Evolutionary conservation across 1,139 yeast species (phyloP).

Genomic region (Hansenula anomala): DNA sequence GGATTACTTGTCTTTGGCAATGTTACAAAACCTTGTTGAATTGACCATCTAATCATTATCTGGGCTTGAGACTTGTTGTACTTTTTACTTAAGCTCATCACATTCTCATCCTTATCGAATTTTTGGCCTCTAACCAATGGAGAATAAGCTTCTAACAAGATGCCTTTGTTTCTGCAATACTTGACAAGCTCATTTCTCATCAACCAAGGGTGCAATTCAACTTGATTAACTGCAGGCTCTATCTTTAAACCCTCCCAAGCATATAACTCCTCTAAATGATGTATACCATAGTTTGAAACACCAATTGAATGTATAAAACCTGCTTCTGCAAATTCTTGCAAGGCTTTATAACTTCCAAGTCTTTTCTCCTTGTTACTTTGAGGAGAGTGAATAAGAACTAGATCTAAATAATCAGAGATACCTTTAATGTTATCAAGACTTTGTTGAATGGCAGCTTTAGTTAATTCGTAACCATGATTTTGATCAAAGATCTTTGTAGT

Average conservation of each 20-base stretch:
- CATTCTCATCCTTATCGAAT: slow-evolving; percentile 40
- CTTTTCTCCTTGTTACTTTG: slow-evolving; percentile 44
- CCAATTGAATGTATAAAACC: slow-evolving; percentile 58
- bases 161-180: slow-evolving; percentile 45
- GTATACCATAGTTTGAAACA: slow-evolving; percentile 64
- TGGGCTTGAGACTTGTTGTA: slow-evolving; percentile 35
- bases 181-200: slow-evolving; percentile 58
- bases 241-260: slow-evolving; percentile 45
- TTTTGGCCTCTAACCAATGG: slow-evolving; percentile 64
- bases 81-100: slow-evolving; percentile 32
- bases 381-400: slow-evolving; percentile 59
- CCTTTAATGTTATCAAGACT: slow-evolving; percentile 23
- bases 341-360: slow-evolving; percentile 53
- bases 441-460: slow-evolving; percentile 32
- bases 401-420: slow-evolving; percentile 34
- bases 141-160: slow-evolving; percentile 63
- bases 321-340: slow-evolving; percentile 59
- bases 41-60: slow-evolving; percentile 44
- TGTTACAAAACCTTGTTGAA: slow-evolving; percentile 62
- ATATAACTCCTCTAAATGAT: slow-evolving; percentile 55
- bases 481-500: slow-evolving; percentile 62
- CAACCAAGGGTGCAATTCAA: slow-evolving; percentile 75
- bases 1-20: slow-evolving; percentile 61
- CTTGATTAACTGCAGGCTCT: slow-evolving; percentile 62
- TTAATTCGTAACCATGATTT: slow-evolving; percentile 37